Base-by-base conservation (phyloP, 805 yeast species). In the Candida schatavii region DNA sequence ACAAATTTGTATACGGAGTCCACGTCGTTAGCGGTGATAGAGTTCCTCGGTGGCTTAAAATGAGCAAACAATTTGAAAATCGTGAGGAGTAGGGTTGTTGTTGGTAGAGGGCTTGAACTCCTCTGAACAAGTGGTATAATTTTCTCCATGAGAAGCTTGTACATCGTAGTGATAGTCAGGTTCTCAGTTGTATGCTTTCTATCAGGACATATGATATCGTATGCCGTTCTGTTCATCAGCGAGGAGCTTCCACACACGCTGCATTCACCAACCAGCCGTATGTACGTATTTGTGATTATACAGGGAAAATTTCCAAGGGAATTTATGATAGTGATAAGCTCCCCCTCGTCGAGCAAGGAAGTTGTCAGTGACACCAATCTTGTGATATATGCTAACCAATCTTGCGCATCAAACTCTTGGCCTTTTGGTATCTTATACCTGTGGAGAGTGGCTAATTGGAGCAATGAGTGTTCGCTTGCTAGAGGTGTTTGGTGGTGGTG, bases 61-160 rank as follows among this genome's bases (percentile, higher is more conserved):
- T 81, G 78, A 3, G 70, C 54, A 43, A 81, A 77, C 1, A 82
- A 52, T 48, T 74, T 73, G 51, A 65, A 71, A 6, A 83, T 47
- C 0, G 79, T 50, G 3, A 83, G 49, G 11, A 77, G 58, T 7
- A 77, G 67, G 39, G 79, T 72, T 15, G 71, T 46, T 9, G 58
- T 50, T n/a, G 67, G 35, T n/a, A 67, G 41, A 5, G 60, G 27
- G 27, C 27, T 23, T 7, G 10, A 27, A 38, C 10, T 11, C 27
- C 10, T 23, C 7, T 23, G 27, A 9, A 31, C 15, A 7, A 10
- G 29, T 5, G 35, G 39, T 21, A 52, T 43, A 3, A 61, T 42
- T 35, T 39, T 57, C 1, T 51, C 49, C 26, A 57, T 44, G 4
- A 59, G 42, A 9, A 67, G 47, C 13, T 54, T 50, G 47, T 63